Evolutionary conservation across 306 rosid species (phyloP).

Genomic region (Pterocarpus santalinus): DNA sequence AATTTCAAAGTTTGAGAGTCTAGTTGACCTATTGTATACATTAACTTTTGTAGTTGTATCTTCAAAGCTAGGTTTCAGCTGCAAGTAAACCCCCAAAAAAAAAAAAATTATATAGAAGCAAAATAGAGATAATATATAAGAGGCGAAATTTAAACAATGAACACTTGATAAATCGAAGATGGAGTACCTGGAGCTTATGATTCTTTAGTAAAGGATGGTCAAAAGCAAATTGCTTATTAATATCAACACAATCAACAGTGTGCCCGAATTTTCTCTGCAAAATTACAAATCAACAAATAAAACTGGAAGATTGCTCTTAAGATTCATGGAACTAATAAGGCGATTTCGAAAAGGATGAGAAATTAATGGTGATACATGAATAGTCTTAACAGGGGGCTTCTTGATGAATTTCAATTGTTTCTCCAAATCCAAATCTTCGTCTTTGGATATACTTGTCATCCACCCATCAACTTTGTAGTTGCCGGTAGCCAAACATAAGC

Average conservation of each 20-base stretch:
- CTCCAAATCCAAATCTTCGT: conserved; percentile 40
- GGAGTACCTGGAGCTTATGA: conserved; percentile 37
- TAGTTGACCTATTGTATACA: not conserved
- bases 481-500: not conserved
- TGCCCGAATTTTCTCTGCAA: conserved; percentile 34
- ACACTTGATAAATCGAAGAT: too few species aligned
- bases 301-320: not conserved
- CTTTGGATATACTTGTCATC: conserved; percentile 24
- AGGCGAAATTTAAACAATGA: too few species aligned
- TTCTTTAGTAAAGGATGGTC: conserved; percentile 40
- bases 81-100: not conserved
- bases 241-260: conserved; percentile 45
- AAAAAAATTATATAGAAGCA: not conserved
- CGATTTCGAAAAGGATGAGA: not conserved
- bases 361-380: conserved; percentile 14
- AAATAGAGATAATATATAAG: not conserved
- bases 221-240: conserved; percentile 40
- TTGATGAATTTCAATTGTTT: conserved; percentile 33
- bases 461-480: conserved; percentile 14
- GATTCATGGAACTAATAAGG: not conserved
- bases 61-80: conserved; percentile 10
- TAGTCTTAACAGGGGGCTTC: conserved; percentile 36
- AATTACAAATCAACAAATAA: not conserved
- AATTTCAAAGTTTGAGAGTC: not conserved
- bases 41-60: not conserved